phyloP scores from a whole-genome alignment of 1,284 basidiomycete species.

The Cerrena zonata region DNA sequence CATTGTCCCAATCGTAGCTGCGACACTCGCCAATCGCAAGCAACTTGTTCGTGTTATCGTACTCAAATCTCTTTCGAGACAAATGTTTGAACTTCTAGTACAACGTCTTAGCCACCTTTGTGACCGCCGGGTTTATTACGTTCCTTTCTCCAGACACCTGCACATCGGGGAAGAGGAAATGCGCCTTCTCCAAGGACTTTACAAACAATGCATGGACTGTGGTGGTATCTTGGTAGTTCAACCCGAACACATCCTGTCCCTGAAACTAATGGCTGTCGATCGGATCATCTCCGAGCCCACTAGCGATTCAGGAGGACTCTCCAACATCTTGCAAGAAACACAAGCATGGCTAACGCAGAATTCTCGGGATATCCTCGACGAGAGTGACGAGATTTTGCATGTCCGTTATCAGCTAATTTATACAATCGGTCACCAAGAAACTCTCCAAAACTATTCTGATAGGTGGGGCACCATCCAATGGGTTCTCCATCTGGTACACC shows the following conservation, averaged over 20 bases:
- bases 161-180: neutral
- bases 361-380: slow-evolving; percentile 44
- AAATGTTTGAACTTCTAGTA: slow-evolving; percentile 46
- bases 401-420: slow-evolving; percentile 47
- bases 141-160: slow-evolving; percentile 43
- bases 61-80: slow-evolving; percentile 36
- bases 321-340: slow-evolving; percentile 14
- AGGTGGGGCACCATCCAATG: slow-evolving; percentile 44
- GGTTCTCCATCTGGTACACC: slow-evolving; percentile 27
- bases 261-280: slow-evolving; percentile 41
- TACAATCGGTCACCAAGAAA: slow-evolving; percentile 35
- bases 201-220: slow-evolving; percentile 32
- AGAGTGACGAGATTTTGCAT: slow-evolving; percentile 49
- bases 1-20: slow-evolving; percentile 41
- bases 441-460: slow-evolving; percentile 39
- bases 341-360: slow-evolving; percentile 33
- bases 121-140: slow-evolving; percentile 42
- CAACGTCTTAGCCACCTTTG: slow-evolving; percentile 38
- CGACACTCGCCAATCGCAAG: slow-evolving; percentile 36
- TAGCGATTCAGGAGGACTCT: neutral
- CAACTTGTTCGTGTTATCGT: slow-evolving; percentile 43
- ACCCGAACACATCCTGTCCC: slow-evolving; percentile 50
- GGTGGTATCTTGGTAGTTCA: slow-evolving; percentile 43
- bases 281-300: slow-evolving; percentile 9
- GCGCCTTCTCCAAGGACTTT: slow-evolving; percentile 18